Evolutionary conservation across 148 eudicot genomes (phyloP), one percentile per base, ranked within the genome.

Genomic region (Cornus florida): DNA sequence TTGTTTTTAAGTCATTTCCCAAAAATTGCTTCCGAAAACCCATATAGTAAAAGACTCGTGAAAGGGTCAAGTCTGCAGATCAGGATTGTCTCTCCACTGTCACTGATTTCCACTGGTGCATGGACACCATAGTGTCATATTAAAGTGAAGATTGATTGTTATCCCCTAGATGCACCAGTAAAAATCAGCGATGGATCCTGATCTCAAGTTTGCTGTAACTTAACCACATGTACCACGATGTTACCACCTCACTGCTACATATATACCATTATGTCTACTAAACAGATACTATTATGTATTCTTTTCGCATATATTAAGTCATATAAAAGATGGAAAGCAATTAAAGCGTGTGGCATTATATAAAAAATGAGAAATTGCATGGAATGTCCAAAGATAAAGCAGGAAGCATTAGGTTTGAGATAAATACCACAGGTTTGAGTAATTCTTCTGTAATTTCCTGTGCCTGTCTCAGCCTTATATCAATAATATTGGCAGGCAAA

Each of bases 381-480:
- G 31, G 16, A 22, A 65, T 65, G 62, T 66, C 48, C 82, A 31
- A 3, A 24, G 2, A 65, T 57, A 46, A 59, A 17, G n/a, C n/a
- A 68, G 38, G 28, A 32, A 13, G 64, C 53, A 74, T 33, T 33
- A 81, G 72, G 68, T 12, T 77, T 28, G 14, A 83, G 86, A 75
- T 67, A 77, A 22, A 80, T 96, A 96, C 99, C 98, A 96, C 99
- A 28, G 99, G 99, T 80, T 93, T 94, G 32, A 96, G 94, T 87
- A 96, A 80, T 77, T 93, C 99, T 84, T 93, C 97, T 24, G 93
- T 82, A 64, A 96, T 93, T 82, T 92, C 98, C 74, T 88, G 94
- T 17, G 99, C 98, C 79, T 92, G 98, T 31, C 92, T 87, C 82
- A 94, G 86, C 87, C 91, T 94, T 50, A 91, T 82, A 68, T 96